A percentile compares a stretch with the other conserved stretches of the same genome.
Conservation (phyloP, 2,329 filamentous ascomycete genomes). For the Blumeriella jaapii region DNA sequence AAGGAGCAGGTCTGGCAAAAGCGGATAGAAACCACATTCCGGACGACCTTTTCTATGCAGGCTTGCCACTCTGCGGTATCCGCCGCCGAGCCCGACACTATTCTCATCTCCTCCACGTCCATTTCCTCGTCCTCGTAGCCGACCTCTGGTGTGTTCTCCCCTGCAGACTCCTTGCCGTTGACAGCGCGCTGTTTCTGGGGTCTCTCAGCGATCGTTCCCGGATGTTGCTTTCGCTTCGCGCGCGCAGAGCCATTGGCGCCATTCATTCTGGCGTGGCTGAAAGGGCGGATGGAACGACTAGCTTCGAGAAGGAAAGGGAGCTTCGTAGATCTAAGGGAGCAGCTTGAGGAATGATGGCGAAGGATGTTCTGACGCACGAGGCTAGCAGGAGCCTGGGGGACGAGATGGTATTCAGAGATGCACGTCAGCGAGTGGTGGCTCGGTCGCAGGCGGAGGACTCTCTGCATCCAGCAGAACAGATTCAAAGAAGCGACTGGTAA, state of each 20-base stretch:
- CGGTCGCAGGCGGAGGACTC: conserved; percentile 20
- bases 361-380: conserved; percentile 6
- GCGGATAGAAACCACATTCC: conserved; percentile 95
- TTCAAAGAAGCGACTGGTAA: conserved; percentile 4
- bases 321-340: neutral
- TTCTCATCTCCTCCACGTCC: conserved; percentile 28
- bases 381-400: conserved; percentile 7
- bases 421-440: conserved; percentile 26
- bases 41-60: conserved; percentile 87
- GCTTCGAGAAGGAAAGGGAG: conserved; percentile 2
- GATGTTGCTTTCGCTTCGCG: conserved; percentile 26
- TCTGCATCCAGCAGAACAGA: conserved; percentile 24
- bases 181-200: conserved; percentile 26
- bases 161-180: conserved; percentile 27
- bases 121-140: conserved; percentile 26
- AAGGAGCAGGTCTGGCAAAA: conserved; percentile 98
- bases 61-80: conserved; percentile 82
- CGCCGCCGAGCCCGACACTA: conserved; percentile 32
- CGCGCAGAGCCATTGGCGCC: conserved; percentile 21
- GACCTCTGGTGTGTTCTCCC: conserved; percentile 26
- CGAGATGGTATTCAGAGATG: conserved; percentile 19
- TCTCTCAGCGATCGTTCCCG: conserved; percentile 19
- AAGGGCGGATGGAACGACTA: conserved; percentile 2
- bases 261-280: conserved; percentile 19
- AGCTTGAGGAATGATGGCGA: neutral